These are phyloP conservation scores for Globisporangium canariense DNA, from an alignment of 352 stramenopile species.

Conservation along the genomic window DNA sequence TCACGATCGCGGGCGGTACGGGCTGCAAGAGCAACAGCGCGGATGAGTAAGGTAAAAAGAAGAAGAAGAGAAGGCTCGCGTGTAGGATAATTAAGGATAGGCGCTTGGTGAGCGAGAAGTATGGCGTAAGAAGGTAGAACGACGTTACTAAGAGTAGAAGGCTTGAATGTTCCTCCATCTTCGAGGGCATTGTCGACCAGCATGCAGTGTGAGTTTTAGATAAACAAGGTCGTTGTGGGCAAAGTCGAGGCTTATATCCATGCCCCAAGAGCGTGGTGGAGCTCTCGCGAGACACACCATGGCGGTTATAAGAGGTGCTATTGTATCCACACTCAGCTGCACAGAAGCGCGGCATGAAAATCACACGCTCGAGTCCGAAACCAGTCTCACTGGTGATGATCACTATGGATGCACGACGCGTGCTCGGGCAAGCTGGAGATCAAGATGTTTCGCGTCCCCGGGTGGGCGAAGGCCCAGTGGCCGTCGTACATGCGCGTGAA, in stretches of 20 bases:
- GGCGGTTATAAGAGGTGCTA: no score
- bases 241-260: no score
- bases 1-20: conserved; percentile 20
- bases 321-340: no score
- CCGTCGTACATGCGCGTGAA: conserved; percentile 77
- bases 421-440: conserved; percentile 64
- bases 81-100: conserved; percentile 7
- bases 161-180: no score
- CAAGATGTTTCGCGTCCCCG: conserved; percentile 68
- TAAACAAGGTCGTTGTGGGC: no score
- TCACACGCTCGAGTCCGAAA: no score
- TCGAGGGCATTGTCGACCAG: background rate
- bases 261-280: no score
- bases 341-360: no score
- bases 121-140: no score
- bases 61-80: background rate
- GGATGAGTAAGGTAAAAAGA: background rate
- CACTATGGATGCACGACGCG: conserved; percentile 19
- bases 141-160: background rate
- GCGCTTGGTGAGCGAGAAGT: background rate
- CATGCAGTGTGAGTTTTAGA: no score
- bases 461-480: conserved; percentile 57
- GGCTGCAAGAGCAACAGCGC: conserved; percentile 14
- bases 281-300: no score
- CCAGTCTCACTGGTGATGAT: no score